Conservation (phyloP, 352 stramenopile genomes). For the Pythium aphanidermatum region DNA sequence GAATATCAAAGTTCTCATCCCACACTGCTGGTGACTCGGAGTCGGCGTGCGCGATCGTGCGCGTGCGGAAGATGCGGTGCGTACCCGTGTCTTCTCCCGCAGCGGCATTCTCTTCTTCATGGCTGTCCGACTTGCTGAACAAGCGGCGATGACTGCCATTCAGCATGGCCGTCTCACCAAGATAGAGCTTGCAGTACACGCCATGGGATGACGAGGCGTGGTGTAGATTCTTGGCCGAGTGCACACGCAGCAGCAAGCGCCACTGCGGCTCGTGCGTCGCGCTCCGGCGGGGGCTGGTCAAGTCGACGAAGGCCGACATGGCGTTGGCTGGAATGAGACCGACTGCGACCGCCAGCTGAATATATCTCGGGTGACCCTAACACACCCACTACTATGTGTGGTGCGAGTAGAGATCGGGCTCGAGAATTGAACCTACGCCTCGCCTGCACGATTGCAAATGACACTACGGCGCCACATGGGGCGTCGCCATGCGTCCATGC, state of each 20-base stretch:
- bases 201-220: slow-evolving; percentile 44
- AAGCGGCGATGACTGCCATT: slow-evolving; percentile 37
- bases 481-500: too few species aligned
- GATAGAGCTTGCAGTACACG: slow-evolving; percentile 64
- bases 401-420: too few species aligned
- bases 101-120: slow-evolving; percentile 4
- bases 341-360: too few species aligned
- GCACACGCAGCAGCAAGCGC: slow-evolving; percentile 41
- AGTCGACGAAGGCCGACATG: not conserved
- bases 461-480: too few species aligned
- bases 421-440: too few species aligned
- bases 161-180: slow-evolving; percentile 39
- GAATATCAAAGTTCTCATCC: slow-evolving; percentile 53
- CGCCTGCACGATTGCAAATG: too few species aligned
- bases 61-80: slow-evolving; percentile 46
- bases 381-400: too few species aligned
- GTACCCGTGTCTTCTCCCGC: slow-evolving; percentile 19
- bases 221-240: slow-evolving; percentile 40
- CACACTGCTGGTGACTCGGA: slow-evolving; percentile 22
- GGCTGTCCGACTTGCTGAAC: slow-evolving; percentile 19
- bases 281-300: not conserved
- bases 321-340: not conserved
- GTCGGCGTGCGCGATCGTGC: slow-evolving; percentile 14
- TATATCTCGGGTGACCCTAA: not conserved
- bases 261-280: slow-evolving; percentile 4